Conservation (phyloP, 148 eudicot species). For the Arctostaphylos glauca region DNA sequence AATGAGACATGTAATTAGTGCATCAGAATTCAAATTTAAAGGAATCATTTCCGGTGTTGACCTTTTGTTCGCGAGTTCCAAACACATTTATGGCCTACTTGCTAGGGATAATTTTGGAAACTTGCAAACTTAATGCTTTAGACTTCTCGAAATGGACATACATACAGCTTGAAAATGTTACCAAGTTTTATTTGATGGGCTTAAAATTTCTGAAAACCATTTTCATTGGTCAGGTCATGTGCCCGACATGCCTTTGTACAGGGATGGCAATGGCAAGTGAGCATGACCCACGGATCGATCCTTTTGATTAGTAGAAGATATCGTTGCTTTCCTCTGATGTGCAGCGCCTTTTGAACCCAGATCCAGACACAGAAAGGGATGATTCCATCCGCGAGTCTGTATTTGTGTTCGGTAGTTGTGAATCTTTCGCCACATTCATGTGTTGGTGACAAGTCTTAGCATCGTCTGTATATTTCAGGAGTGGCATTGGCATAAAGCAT, state of each 20-base stretch:
- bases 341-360: background rate
- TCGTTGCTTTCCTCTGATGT: background rate
- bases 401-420: background rate
- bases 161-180: background rate
- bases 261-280: slow-evolving; percentile 99
- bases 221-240: slow-evolving; percentile 71
- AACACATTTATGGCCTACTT: background rate
- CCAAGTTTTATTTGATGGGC: background rate
- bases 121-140: background rate
- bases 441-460: background rate
- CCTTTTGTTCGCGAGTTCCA: background rate
- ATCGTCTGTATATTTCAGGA: background rate
- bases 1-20: background rate
- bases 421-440: background rate
- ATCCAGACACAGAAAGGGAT: background rate
- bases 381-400: background rate
- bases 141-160: background rate
- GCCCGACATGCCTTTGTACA: slow-evolving; percentile 97
- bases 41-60: background rate
- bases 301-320: slow-evolving; percentile 57
- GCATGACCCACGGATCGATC: slow-evolving; percentile 92
- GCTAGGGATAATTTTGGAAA: background rate
- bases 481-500: background rate
- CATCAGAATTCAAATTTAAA: background rate
- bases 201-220: slow-evolving; percentile 1